A percentile compares a stretch with the other conserved stretches of the same genome.
Evolutionary conservation across 345 rosid genomes (phyloP).

Genomic region (Theobroma cacao): DNA sequence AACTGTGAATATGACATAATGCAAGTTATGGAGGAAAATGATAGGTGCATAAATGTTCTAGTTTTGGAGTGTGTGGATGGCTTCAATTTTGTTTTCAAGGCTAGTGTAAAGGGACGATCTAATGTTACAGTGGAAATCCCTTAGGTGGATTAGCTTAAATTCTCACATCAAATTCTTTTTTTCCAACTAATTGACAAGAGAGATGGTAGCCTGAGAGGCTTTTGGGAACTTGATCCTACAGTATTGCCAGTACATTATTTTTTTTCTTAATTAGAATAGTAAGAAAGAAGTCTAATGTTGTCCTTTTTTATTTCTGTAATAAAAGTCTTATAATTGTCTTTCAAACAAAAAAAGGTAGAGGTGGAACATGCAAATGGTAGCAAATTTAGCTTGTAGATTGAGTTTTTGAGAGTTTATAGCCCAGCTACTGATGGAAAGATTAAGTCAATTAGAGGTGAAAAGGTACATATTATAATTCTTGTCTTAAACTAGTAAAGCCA

Average conservation of each 20-base stretch:
- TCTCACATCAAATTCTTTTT: constrained; percentile 62
- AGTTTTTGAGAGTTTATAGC: constrained; percentile 71
- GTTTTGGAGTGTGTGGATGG: constrained; percentile 47
- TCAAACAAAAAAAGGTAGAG: too few species aligned
- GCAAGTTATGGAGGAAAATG: constrained; percentile 51
- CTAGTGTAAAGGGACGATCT: constrained; percentile 22
- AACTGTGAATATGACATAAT: constrained; percentile 59
- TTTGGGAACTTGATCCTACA: constrained; percentile 60
- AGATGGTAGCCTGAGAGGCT: constrained; percentile 50
- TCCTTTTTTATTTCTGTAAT: neutral
- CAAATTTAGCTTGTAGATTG: constrained; percentile 63
- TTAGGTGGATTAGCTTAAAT: constrained; percentile 34
- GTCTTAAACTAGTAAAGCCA: neutral
- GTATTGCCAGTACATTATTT: constrained; percentile 44
- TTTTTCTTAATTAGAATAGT: neutral
- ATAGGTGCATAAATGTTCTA: constrained; percentile 36
- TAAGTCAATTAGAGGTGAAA: constrained; percentile 78
- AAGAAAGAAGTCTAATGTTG: neutral
- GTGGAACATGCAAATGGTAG: constrained; percentile 68
- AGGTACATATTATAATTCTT: constrained; percentile 38
- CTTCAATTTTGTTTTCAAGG: constrained; percentile 59
- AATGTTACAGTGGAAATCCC: constrained; percentile 24
- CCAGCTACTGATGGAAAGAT: constrained; percentile 91
- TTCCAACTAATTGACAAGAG: constrained; percentile 42
- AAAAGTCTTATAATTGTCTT: too few species aligned